Evolutionary conservation across 225 moss, liverwort and hornwort genomes (phyloP).

Genomic region (Anthoceros angustus): DNA sequence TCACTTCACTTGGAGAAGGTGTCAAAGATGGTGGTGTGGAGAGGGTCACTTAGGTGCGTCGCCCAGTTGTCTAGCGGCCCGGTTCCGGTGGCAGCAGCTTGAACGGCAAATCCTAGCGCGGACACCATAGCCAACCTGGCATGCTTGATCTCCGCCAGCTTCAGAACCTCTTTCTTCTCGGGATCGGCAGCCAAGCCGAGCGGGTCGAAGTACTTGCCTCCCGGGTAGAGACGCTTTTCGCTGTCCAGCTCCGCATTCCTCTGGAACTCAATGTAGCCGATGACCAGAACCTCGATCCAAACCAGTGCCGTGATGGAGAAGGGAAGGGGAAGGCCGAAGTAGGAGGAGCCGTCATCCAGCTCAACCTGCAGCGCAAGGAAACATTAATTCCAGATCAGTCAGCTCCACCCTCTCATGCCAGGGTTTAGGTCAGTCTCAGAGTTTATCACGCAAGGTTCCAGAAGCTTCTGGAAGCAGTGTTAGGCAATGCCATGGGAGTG

Average conservation of each 20-base stretch:
- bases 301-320: constrained; percentile 70
- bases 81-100: constrained; percentile 95
- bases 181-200: constrained; percentile 60
- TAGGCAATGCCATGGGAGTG: not conserved
- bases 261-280: constrained; percentile 87
- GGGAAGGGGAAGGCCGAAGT: constrained; percentile 72
- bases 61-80: constrained; percentile 98
- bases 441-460: no score
- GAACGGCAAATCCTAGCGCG: constrained; percentile 75
- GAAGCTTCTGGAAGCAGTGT: not conserved
- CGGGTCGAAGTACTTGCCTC: constrained; percentile 85
- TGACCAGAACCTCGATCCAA: constrained; percentile 61
- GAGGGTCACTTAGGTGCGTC: constrained; percentile 84
- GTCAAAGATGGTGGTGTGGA: constrained; percentile 98
- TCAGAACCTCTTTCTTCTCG: constrained; percentile 64
- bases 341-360: constrained; percentile 59
- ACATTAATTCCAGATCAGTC: not conserved
- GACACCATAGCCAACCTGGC: constrained; percentile 95
- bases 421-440: no score
- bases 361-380: constrained; percentile 32
- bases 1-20: constrained; percentile 75
- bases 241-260: constrained; percentile 82
- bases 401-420: no score
- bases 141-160: constrained; percentile 97
- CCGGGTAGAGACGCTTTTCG: constrained; percentile 76